Evolutionary conservation across 345 rosid genomes (phyloP).

Genomic region (Euphorbia tirucalli): DNA sequence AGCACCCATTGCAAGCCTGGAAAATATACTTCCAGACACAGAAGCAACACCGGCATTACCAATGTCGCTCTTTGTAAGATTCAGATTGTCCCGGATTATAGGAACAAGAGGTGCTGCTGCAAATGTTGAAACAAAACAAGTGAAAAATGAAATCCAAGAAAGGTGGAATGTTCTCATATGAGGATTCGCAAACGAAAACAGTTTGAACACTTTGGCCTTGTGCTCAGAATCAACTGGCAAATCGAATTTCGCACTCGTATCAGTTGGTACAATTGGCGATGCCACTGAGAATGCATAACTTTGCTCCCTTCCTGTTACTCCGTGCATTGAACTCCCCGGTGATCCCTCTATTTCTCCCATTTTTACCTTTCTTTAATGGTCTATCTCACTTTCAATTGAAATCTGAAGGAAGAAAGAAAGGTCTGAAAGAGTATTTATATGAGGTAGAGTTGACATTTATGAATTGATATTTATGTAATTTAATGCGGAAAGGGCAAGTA

Average conservation of each 20-base stretch:
- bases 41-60: constrained; percentile 95
- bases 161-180: constrained; percentile 92
- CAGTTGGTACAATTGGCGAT: constrained; percentile 59
- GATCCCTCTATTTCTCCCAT: constrained; percentile 53
- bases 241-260: constrained; percentile 55
- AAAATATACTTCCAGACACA: constrained; percentile 84
- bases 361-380: background rate
- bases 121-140: constrained; percentile 82
- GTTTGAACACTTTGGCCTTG: constrained; percentile 70
- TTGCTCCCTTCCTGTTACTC: constrained; percentile 69
- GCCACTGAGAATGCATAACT: constrained; percentile 59
- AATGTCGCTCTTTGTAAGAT: constrained; percentile 54
- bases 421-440: constrained; percentile 35
- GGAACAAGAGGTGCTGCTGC: constrained; percentile 95
- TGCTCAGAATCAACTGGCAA: constrained; percentile 85
- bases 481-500: constrained; percentile 30
- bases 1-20: constrained; percentile 92
- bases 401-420: constrained; percentile 11
- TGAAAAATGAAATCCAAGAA: constrained; percentile 90
- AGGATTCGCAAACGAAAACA: constrained; percentile 69
- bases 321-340: constrained; percentile 84
- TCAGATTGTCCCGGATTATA: constrained; percentile 78
- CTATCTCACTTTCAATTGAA: background rate
- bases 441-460: constrained; percentile 47
- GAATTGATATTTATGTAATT: constrained; percentile 45